Conservation (phyloP, 2,329 filamentous ascomycete species). For the Alternaria ethzedia region DNA sequence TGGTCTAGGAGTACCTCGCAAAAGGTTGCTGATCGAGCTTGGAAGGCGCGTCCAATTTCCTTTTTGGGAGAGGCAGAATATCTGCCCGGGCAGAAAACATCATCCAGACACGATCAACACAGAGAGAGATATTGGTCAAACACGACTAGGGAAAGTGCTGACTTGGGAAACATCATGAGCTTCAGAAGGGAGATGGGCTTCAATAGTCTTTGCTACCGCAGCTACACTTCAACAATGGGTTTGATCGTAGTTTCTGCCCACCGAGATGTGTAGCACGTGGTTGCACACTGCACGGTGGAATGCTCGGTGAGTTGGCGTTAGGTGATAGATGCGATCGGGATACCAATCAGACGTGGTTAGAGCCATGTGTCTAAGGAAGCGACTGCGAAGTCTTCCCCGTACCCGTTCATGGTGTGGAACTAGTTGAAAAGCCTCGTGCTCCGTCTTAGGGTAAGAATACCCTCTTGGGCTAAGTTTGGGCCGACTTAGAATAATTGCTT, state of each 20-base stretch:
- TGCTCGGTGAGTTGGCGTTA: constrained; percentile 8
- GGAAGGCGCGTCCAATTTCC: background rate
- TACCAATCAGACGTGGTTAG: constrained; percentile 4
- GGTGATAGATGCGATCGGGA: background rate
- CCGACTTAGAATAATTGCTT: constrained; percentile 15
- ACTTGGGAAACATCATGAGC: background rate
- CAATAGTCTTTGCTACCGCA: background rate
- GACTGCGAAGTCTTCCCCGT: background rate
- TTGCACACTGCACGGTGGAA: constrained; percentile 1
- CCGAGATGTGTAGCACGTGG: background rate
- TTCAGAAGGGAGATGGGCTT: background rate
- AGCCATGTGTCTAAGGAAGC: background rate
- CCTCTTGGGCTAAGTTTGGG: constrained; percentile 18
- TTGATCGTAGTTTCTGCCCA: background rate
- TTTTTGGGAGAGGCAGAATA: background rate
- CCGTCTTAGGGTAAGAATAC: constrained; percentile 15
- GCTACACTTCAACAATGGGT: background rate
- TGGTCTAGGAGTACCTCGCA: background rate
- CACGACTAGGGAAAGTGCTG: background rate
- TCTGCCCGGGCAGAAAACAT: constrained; percentile 4
- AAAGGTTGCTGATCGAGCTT: background rate
- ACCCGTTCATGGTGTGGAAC: background rate
- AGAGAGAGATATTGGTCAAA: background rate
- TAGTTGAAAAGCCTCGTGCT: background rate
- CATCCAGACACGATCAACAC: background rate